These are phyloP conservation scores for Pseudogymnoascus sp. DNA, from an alignment of 2,329 filamentous ascomycete genomes.

Conservation along the genomic window DNA sequence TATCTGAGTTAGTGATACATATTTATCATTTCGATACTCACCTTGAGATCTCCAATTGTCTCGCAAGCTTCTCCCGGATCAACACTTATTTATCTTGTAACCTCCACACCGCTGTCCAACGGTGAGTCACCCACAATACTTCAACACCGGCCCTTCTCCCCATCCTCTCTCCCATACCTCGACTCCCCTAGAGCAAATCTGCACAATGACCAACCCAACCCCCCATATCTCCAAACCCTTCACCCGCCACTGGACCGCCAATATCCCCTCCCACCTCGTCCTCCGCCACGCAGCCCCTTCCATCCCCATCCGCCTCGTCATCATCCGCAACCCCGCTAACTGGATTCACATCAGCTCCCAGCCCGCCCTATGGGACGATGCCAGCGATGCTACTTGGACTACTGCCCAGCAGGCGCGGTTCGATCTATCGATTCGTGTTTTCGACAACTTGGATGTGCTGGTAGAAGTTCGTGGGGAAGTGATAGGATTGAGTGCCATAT, in stretches of 20 bases:
- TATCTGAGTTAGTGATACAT: slow-evolving; percentile 25
- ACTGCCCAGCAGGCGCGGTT: slow-evolving; percentile 11
- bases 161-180: slow-evolving; percentile 21
- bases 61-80: background rate
- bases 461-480: background rate
- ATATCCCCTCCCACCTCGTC: slow-evolving; percentile 40
- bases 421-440: background rate
- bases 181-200: background rate
- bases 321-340: slow-evolving; percentile 22
- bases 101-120: background rate
- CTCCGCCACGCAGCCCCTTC: slow-evolving; percentile 43
- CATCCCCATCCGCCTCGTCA: slow-evolving; percentile 37
- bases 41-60: background rate
- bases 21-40: background rate
- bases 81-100: background rate
- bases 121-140: background rate
- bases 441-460: background rate
- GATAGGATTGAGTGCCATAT: slow-evolving; percentile 9
- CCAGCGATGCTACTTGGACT: slow-evolving; percentile 11
- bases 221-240: slow-evolving; percentile 26
- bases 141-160: slow-evolving; percentile 37
- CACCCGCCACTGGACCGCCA: slow-evolving; percentile 35
- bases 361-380: slow-evolving; percentile 10
- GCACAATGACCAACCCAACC: background rate
- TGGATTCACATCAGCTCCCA: background rate